Percentiles rank a stretch among this genome's conserved stretches.
phyloP scores from a whole-genome alignment of 2,329 filamentous ascomycete species.

The Colletotrichum neosansevieriae region DNA sequence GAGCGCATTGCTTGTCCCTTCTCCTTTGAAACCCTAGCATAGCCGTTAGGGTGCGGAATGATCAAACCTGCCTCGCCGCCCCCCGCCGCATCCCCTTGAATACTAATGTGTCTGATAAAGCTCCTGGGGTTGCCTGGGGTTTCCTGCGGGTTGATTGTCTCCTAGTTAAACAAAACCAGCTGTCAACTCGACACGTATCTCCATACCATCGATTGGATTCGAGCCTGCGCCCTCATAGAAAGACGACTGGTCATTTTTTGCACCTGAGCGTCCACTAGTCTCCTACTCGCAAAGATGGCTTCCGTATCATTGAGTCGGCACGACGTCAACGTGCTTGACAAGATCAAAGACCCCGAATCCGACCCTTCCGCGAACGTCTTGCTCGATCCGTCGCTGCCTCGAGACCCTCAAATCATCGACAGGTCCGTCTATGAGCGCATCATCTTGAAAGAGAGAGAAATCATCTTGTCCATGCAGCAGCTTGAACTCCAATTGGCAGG shows the following conservation, averaged over 20 bases:
- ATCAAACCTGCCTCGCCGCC: constrained; percentile 2
- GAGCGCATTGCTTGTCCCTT: constrained; percentile 15
- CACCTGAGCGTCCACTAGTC: neutral
- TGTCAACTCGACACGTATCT: neutral
- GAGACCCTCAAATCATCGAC: constrained; percentile 69
- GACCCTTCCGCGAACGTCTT: constrained; percentile 67
- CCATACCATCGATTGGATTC: neutral
- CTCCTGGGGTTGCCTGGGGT: neutral
- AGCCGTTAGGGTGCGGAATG: constrained; percentile 40
- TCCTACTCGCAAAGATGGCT: constrained; percentile 55
- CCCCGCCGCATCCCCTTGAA: constrained; percentile 6
- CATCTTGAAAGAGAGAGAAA: constrained; percentile 63
- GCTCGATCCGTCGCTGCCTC: constrained; percentile 66
- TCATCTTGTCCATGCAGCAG: constrained; percentile 66
- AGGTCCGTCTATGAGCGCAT: constrained; percentile 62
- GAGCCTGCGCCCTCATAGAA: neutral
- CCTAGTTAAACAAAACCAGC: neutral
- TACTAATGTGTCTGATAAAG: constrained; percentile 19
- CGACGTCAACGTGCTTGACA: constrained; percentile 73
- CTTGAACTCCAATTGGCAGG: constrained; percentile 66
- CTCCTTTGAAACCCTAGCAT: constrained; percentile 34
- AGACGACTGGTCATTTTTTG: constrained; percentile 3
- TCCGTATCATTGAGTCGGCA: constrained; percentile 63
- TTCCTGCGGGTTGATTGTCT: neutral
- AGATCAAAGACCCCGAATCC: constrained; percentile 75